These are phyloP conservation scores for Neopestalotiopsis sp. DNA, from an alignment of 2,329 filamentous ascomycete genomes.

Conservation along the genomic window DNA sequence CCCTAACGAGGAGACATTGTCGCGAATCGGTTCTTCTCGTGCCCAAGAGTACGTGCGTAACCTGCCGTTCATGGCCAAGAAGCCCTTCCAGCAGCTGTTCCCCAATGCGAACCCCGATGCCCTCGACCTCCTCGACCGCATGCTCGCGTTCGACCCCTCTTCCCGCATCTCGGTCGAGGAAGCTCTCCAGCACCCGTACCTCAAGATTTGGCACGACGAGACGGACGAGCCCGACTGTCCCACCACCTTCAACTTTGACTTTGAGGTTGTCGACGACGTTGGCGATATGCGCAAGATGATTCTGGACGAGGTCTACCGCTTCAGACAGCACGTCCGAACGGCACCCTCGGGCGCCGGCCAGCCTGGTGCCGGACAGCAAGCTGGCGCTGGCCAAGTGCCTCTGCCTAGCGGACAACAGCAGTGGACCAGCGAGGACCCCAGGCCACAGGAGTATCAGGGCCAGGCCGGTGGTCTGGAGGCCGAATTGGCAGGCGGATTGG, in stretches of 20 bases:
- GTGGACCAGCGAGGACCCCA: slow-evolving; percentile 65
- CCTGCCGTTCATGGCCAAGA: slow-evolving; percentile 92
- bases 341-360: slow-evolving; percentile 44
- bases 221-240: slow-evolving; percentile 95
- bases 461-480: slow-evolving; percentile 59
- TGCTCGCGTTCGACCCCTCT: slow-evolving; percentile 96
- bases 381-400: slow-evolving; percentile 51
- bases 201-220: slow-evolving; percentile 98
- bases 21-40: slow-evolving; percentile 90
- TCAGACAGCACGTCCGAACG: slow-evolving; percentile 69
- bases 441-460: slow-evolving; percentile 62
- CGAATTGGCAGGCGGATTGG: slow-evolving; percentile 64
- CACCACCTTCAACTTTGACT: slow-evolving; percentile 96
- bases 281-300: slow-evolving; percentile 97
- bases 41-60: slow-evolving; percentile 99
- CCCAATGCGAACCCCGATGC: slow-evolving; percentile 95
- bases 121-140: slow-evolving; percentile 91
- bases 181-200: slow-evolving; percentile 93
- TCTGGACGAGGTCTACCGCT: slow-evolving; percentile 87
- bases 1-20: slow-evolving; percentile 92
- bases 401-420: slow-evolving; percentile 54
- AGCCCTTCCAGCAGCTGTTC: slow-evolving; percentile 87
- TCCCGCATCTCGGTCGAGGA: slow-evolving; percentile 93
- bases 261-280: slow-evolving; percentile 96
- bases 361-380: slow-evolving; percentile 41